Conservation (phyloP, 805 yeast genomes). For the Yueomyces sinensis region DNA sequence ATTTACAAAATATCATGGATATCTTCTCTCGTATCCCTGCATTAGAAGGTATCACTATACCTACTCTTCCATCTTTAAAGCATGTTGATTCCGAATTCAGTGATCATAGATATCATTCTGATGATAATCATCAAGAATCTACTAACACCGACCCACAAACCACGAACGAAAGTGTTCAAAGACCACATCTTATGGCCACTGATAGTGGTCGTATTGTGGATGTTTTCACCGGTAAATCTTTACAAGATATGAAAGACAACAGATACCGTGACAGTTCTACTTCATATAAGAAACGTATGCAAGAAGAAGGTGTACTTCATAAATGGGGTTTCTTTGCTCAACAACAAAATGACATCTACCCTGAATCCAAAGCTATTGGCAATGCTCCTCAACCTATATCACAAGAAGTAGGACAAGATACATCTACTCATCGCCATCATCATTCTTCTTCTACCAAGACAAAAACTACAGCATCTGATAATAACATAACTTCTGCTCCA, state of each 20-base stretch:
- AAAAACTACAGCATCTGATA: slow-evolving; percentile 1
- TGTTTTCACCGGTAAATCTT: slow-evolving; percentile 58
- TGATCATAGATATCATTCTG: background rate
- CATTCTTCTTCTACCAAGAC: background rate
- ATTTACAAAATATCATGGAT: slow-evolving; percentile 42
- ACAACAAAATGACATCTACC: slow-evolving; percentile 34
- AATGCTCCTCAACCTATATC: background rate
- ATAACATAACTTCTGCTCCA: background rate
- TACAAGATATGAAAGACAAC: slow-evolving; percentile 21
- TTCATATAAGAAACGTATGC: slow-evolving; percentile 68
- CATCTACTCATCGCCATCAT: background rate
- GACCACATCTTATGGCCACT: slow-evolving; percentile 61
- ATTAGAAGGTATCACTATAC: slow-evolving; percentile 7
- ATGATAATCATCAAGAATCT: background rate
- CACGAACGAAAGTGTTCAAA: slow-evolving; percentile 1
- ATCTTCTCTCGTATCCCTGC: slow-evolving; percentile 22
- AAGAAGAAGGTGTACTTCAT: slow-evolving; percentile 87
- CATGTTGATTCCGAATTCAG: background rate
- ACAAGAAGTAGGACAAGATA: background rate
- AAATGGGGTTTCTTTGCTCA: slow-evolving; percentile 74
- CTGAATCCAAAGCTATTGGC: slow-evolving; percentile 4
- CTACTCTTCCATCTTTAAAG: slow-evolving; percentile 1
- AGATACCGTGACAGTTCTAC: slow-evolving; percentile 39
- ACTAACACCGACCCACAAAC: background rate
- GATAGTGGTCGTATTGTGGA: slow-evolving; percentile 52